phyloP scores from a whole-genome alignment of 2,329 filamentous ascomycete genomes.

The Cladophialophora bantiana region DNA sequence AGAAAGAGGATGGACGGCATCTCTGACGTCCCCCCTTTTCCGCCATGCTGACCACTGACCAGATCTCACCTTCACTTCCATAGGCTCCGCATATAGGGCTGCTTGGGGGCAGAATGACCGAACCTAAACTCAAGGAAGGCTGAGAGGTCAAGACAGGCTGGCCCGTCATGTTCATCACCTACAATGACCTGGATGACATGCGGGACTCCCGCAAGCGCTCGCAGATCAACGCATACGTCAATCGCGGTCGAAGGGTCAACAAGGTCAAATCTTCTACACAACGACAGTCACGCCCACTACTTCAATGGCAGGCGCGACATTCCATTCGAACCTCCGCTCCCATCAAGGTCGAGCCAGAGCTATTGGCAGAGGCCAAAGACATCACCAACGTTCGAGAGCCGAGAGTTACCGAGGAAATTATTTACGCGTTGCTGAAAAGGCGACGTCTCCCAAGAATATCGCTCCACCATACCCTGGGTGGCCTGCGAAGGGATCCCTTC shows the following conservation, averaged over 20 bases:
- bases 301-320: slow-evolving; percentile 10
- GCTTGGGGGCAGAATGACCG: slow-evolving; percentile 5
- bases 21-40: background rate
- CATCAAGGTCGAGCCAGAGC: slow-evolving; percentile 3
- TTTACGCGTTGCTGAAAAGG: slow-evolving; percentile 8
- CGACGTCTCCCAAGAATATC: background rate
- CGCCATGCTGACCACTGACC: slow-evolving; percentile 3
- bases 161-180: slow-evolving; percentile 20
- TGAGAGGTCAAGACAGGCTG: background rate
- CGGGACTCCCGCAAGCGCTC: slow-evolving; percentile 18
- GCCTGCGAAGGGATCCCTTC: slow-evolving; percentile 10
- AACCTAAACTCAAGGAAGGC: background rate
- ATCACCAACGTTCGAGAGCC: background rate
- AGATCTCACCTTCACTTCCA: background rate
- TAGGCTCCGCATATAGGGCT: slow-evolving; percentile 17
- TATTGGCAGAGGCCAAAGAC: background rate
- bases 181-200: slow-evolving; percentile 21
- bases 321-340: slow-evolving; percentile 6
- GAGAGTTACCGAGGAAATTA: background rate
- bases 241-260: slow-evolving; percentile 12
- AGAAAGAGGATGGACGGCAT: background rate
- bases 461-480: slow-evolving; percentile 3
- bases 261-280: slow-evolving; percentile 9
- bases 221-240: slow-evolving; percentile 20
- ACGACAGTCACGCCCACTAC: background rate